phyloP scores from a whole-genome alignment of 2,329 filamentous ascomycete genomes.

The Curvularia spicifera region DNA sequence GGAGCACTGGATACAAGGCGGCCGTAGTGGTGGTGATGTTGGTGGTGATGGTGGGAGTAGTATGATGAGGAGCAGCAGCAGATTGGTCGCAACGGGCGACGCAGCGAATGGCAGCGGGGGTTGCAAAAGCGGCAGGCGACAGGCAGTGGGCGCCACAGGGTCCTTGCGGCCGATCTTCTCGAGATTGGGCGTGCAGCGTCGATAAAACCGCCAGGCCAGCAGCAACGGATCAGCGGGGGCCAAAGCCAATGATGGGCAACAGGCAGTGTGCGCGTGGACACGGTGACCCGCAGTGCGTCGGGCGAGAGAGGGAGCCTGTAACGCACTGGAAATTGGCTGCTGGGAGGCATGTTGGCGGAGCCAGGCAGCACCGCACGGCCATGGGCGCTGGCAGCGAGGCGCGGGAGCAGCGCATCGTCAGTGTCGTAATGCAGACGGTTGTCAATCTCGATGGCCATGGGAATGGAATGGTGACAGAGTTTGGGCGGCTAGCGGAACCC shows the following conservation, averaged over 20 bases:
- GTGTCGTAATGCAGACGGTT: not conserved
- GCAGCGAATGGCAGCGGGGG: conserved; percentile 3
- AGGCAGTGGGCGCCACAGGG: conserved; percentile 28
- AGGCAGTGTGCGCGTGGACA: conserved; percentile 24
- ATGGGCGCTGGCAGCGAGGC: too few relatives aligned
- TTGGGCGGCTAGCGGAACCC: conserved; percentile 10
- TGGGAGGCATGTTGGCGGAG: not conserved
- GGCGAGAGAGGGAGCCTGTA: conserved; percentile 1
- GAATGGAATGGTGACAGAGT: not conserved
- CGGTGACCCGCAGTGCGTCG: conserved; percentile 15
- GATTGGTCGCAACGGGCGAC: not conserved
- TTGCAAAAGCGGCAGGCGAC: conserved; percentile 20
- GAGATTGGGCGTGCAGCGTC: conserved; percentile 21
- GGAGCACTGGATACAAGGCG: not conserved
- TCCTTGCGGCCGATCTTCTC: conserved; percentile 37
- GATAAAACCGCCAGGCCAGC: conserved; percentile 20
- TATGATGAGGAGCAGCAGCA: not conserved
- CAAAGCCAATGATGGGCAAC: conserved; percentile 22
- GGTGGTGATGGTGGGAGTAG: not conserved
- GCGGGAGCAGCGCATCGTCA: not conserved
- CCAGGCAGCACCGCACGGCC: not conserved
- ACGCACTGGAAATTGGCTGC: not conserved
- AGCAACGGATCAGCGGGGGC: conserved; percentile 31
- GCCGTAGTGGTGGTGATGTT: not conserved
- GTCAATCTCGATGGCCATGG: not conserved